Percentiles rank a stretch among this genome's conserved stretches.
Evolutionary conservation across 257 asterid genomes (phyloP).

Genomic region (Primulina eburnea): DNA sequence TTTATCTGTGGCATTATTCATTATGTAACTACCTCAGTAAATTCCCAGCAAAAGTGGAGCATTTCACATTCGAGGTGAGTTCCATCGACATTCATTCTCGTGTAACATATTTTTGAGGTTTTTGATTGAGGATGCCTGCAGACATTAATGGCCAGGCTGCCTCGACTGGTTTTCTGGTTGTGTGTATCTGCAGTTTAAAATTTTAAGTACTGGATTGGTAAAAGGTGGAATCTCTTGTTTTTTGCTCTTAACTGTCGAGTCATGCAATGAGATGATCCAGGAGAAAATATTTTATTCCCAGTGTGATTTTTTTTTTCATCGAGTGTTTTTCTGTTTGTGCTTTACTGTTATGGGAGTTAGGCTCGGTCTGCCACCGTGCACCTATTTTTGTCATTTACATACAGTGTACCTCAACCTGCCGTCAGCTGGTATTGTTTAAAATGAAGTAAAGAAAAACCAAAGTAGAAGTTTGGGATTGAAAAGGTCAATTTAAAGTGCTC

Average conservation of each 20-base stretch:
- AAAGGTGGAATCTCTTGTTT: not conserved
- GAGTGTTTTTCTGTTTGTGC: not conserved
- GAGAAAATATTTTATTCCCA: not conserved
- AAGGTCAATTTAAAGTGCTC: no score
- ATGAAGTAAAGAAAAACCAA: not conserved
- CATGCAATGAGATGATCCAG: conserved; percentile 10
- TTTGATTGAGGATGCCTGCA: conserved; percentile 7
- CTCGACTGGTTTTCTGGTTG: conserved; percentile 3
- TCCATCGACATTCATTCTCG: conserved; percentile 21
- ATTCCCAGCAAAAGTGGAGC: conserved; percentile 37
- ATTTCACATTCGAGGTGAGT: conserved; percentile 62
- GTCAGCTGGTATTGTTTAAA: not conserved
- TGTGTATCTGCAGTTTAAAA: not conserved
- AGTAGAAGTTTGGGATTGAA: not conserved
- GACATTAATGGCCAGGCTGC: not conserved
- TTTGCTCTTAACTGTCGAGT: not conserved
- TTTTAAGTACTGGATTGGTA: not conserved
- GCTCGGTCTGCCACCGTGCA: not conserved
- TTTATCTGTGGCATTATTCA: conserved; percentile 73
- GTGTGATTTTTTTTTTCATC: not conserved
- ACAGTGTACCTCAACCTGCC: not conserved
- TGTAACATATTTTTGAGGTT: not conserved
- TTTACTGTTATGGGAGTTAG: not conserved
- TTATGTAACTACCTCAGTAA: conserved; percentile 49
- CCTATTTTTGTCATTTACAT: not conserved